These are phyloP conservation scores for Aspergillus novofumigatus DNA, from an alignment of 2,329 filamentous ascomycete genomes.

Conservation along the genomic window DNA sequence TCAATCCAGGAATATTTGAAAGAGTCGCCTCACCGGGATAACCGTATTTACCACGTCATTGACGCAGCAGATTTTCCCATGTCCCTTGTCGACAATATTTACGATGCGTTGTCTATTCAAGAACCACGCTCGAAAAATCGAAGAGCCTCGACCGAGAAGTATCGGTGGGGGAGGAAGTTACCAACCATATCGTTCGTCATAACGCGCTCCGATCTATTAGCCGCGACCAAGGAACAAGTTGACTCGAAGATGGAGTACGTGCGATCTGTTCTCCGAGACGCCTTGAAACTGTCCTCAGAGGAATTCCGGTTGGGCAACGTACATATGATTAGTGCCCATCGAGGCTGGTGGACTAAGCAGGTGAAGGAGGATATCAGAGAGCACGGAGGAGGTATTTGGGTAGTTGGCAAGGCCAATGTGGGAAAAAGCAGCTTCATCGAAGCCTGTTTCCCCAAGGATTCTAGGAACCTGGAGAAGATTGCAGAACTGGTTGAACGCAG, in stretches of 20 bases:
- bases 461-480: slow-evolving; percentile 43
- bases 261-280: slow-evolving; percentile 68
- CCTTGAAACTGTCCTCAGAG: slow-evolving; percentile 63
- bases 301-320: slow-evolving; percentile 84
- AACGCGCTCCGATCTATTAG: slow-evolving; percentile 80
- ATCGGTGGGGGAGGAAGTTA: slow-evolving; percentile 62
- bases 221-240: slow-evolving; percentile 76
- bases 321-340: slow-evolving; percentile 76
- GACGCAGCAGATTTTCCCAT: slow-evolving; percentile 97
- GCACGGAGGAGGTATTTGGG: slow-evolving; percentile 83
- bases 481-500: slow-evolving; percentile 32
- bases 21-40: slow-evolving; percentile 83
- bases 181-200: slow-evolving; percentile 89
- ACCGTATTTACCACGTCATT: slow-evolving; percentile 91
- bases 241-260: slow-evolving; percentile 84
- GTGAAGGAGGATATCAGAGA: slow-evolving; percentile 82
- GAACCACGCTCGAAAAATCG: slow-evolving; percentile 76
- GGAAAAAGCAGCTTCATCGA: slow-evolving; percentile 93
- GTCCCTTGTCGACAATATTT: slow-evolving; percentile 77
- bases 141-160: slow-evolving; percentile 65
- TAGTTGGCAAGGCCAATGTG: slow-evolving; percentile 97
- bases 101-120: slow-evolving; percentile 65
- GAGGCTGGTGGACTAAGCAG: slow-evolving; percentile 84
- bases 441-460: slow-evolving; percentile 74
- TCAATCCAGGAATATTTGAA: slow-evolving; percentile 78